Evolutionary conservation across 2,329 filamentous ascomycete species (phyloP).

Genomic region (Sordariomycetes sp.): DNA sequence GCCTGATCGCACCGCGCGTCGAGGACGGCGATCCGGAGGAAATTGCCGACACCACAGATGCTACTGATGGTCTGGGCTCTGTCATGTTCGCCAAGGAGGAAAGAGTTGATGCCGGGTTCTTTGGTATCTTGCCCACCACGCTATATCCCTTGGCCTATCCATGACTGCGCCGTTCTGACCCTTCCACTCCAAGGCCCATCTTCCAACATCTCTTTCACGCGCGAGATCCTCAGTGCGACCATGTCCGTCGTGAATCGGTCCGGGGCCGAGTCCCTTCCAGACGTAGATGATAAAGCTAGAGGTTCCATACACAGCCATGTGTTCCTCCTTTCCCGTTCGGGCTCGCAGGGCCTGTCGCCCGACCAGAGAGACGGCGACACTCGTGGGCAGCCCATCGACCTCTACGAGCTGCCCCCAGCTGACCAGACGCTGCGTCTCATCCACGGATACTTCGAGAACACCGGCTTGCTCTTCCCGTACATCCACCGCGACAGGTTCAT

Average conservation of each 20-base stretch:
- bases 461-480: slow-evolving; percentile 16
- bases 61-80: not conserved
- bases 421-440: slow-evolving; percentile 10
- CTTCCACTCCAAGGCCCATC: not conserved
- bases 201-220: not conserved
- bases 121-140: not conserved
- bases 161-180: not conserved
- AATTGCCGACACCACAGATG: not conserved
- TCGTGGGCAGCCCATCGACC: not conserved
- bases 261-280: not conserved
- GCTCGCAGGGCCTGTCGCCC: not conserved
- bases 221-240: not conserved
- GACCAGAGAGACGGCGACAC: not conserved
- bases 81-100: not conserved
- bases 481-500: slow-evolving; percentile 14
- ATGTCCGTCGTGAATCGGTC: not conserved
- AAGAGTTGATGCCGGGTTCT: not conserved
- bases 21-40: not conserved
- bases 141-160: not conserved
- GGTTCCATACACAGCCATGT: not conserved
- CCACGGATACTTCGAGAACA: slow-evolving; percentile 13
- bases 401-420: slow-evolving; percentile 8
- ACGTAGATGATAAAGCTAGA: not conserved
- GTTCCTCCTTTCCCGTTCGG: not conserved
- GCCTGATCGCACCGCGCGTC: not conserved